phyloP scores from a whole-genome alignment of 2,329 filamentous ascomycete genomes.

The Tolypocladium sp. region DNA sequence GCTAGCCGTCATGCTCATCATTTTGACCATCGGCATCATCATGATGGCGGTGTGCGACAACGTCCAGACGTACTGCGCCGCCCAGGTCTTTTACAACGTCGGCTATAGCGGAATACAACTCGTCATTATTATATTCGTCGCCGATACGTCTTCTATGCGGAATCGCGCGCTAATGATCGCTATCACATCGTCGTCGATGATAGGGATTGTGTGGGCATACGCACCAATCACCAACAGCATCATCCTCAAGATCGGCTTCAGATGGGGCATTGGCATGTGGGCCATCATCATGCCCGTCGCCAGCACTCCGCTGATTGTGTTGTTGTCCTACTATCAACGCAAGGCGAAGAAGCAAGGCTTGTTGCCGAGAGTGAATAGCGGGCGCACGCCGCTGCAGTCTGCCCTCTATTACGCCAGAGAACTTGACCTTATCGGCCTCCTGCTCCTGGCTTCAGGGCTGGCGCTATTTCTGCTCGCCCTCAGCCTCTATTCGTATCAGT shows the following conservation, averaged over 20 bases:
- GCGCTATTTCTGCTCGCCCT: background rate
- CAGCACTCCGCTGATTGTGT: background rate
- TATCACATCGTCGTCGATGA: background rate
- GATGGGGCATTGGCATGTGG: background rate
- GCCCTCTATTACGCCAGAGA: background rate
- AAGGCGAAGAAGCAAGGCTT: background rate
- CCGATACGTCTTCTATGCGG: background rate
- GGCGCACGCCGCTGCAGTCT: background rate
- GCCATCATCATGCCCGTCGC: background rate
- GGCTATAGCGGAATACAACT: background rate
- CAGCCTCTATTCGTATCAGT: background rate
- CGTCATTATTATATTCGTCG: background rate
- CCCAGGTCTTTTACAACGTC: background rate
- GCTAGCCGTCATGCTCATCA: background rate
- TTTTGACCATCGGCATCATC: background rate
- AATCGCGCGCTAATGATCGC: background rate
- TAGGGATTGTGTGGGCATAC: background rate
- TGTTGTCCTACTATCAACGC: background rate
- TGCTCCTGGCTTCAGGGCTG: background rate
- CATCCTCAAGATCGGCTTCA: background rate
- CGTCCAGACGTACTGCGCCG: background rate
- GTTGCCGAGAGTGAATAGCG: background rate
- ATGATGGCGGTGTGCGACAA: background rate
- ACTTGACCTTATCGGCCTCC: background rate
- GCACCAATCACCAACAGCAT: background rate